phyloP scores from a whole-genome alignment of 345 rosid genomes.

The Gossypium raimondii region DNA sequence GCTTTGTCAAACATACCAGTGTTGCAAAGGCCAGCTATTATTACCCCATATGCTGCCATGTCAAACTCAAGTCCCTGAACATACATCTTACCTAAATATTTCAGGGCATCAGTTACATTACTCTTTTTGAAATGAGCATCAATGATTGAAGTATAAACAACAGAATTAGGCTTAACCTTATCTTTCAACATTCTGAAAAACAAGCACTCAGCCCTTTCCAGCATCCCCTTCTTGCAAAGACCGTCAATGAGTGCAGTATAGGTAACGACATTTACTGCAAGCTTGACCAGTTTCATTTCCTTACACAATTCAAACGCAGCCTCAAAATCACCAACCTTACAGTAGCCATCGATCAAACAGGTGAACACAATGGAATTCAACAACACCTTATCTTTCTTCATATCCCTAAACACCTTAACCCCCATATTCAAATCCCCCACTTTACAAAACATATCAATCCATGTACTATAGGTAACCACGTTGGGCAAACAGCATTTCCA shows the following conservation, averaged over 20 bases:
- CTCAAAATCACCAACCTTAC: conserved; percentile 36
- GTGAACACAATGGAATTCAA: conserved; percentile 41
- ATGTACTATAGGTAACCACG: conserved; percentile 39
- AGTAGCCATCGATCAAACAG: conserved; percentile 43
- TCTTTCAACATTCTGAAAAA: conserved; percentile 27
- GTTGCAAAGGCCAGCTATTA: conserved; percentile 35
- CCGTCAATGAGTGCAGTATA: conserved; percentile 39
- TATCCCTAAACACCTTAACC: conserved; percentile 23
- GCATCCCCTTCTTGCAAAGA: conserved; percentile 33
- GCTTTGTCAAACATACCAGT: conserved; percentile 31
- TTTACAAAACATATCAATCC: conserved; percentile 40
- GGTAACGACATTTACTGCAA: conserved; percentile 32
- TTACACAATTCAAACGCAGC: conserved; percentile 28
- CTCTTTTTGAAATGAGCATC: conserved; percentile 34
- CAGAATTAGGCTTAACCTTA: conserved; percentile 26
- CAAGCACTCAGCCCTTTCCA: conserved; percentile 33
- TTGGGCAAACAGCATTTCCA: conserved; percentile 36
- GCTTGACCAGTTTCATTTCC: conserved; percentile 27
- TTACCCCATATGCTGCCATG: conserved; percentile 30
- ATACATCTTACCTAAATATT: conserved; percentile 30
- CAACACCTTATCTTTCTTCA: conserved; percentile 33
- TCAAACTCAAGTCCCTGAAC: conserved; percentile 35
- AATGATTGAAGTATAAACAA: conserved; percentile 33
- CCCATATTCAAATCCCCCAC: conserved; percentile 27
- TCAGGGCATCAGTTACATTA: conserved; percentile 32